phyloP scores from a whole-genome alignment of 768 basidiomycete species.

The Mycena indigotica region DNA sequence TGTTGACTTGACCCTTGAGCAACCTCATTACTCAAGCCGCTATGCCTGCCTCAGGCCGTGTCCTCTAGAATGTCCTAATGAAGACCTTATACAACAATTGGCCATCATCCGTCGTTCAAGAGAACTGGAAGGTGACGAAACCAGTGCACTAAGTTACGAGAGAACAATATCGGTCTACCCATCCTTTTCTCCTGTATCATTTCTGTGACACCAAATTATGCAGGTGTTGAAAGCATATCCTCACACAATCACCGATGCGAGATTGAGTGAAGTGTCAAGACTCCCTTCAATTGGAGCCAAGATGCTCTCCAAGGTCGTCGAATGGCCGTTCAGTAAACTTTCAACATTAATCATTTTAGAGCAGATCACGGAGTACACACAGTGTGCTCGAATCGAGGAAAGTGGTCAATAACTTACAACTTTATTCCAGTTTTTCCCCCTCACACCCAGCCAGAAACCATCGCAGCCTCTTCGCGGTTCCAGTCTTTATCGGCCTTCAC shows the following conservation, averaged over 20 bases:
- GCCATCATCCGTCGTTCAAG: constrained; percentile 59
- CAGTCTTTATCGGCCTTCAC: constrained; percentile 58
- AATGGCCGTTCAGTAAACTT: background rate
- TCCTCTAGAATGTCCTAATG: constrained; percentile 71
- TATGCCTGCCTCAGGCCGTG: constrained; percentile 67
- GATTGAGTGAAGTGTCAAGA: constrained; percentile 41
- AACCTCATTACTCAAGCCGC: constrained; percentile 39
- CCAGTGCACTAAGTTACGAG: constrained; percentile 72
- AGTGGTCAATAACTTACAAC: constrained; percentile 39
- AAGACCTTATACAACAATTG: constrained; percentile 59
- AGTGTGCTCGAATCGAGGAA: constrained; percentile 59
- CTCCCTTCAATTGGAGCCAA: constrained; percentile 56
- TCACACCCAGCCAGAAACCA: constrained; percentile 42
- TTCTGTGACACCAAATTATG: constrained; percentile 37
- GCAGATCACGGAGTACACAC: constrained; percentile 66
- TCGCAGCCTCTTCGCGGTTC: constrained; percentile 54
- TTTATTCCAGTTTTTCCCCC: background rate
- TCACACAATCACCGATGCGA: constrained; percentile 38
- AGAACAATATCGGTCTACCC: constrained; percentile 66
- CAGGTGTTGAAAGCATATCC: constrained; percentile 63
- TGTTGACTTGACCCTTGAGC: constrained; percentile 10
- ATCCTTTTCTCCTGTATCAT: background rate
- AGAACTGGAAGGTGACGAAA: constrained; percentile 65
- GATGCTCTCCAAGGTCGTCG: constrained; percentile 49
- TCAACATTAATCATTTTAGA: background rate